Conservation (phyloP, 306 rosid species). For the Psophocarpus tetragonolobus region DNA sequence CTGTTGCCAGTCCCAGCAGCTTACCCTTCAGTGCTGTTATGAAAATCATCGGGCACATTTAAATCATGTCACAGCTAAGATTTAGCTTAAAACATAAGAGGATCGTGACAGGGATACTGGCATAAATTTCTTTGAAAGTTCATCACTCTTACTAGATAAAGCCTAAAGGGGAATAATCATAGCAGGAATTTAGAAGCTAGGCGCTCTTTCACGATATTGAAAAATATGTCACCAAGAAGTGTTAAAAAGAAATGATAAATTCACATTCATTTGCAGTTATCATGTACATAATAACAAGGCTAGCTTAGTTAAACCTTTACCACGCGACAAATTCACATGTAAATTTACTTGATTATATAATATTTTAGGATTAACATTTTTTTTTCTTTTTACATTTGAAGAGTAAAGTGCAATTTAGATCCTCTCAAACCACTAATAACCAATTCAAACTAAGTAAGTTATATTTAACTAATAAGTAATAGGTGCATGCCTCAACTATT, state of each 20-base stretch:
- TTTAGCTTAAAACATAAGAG: background rate
- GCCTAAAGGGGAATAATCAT: background rate
- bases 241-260: background rate
- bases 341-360: slow-evolving; percentile 34
- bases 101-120: slow-evolving; percentile 5
- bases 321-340: slow-evolving; percentile 5
- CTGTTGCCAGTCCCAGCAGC: slow-evolving; percentile 44
- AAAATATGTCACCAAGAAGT: slow-evolving; percentile 8
- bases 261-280: slow-evolving; percentile 17
- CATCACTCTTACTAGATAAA: slow-evolving; percentile 5
- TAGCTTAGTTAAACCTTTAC: slow-evolving; percentile 25
- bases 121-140: slow-evolving; percentile 17
- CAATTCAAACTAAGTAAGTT: too few relatives aligned
- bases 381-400: background rate
- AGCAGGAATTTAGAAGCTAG: slow-evolving; percentile 28
- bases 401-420: background rate
- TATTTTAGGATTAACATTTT: background rate
- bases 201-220: background rate
- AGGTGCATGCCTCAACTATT: too few relatives aligned
- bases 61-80: slow-evolving; percentile 39
- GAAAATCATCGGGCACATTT: slow-evolving; percentile 43
- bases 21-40: slow-evolving; percentile 30
- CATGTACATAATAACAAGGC: slow-evolving; percentile 35
- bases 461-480: too few relatives aligned
- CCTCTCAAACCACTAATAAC: background rate